Percentiles rank a stretch among this genome's conserved stretches.
Evolutionary conservation across 176 grass and related monocot species (phyloP).

Genomic region (Zoysia japonica): DNA sequence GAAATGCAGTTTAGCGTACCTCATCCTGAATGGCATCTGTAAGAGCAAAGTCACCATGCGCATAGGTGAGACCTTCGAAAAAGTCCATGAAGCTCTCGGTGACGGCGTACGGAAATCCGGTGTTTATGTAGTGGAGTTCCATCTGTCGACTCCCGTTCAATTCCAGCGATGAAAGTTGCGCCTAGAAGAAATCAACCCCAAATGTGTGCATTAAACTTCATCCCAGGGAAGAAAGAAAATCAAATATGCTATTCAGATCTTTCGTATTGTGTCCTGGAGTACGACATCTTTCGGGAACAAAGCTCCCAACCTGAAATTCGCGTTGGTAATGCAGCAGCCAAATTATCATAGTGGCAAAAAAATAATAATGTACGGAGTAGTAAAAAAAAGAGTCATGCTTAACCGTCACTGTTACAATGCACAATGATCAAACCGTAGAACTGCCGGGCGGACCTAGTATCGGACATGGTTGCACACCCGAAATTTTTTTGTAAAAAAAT

Average conservation of each 20-base stretch:
- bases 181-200: slow-evolving; percentile 39
- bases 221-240: background rate
- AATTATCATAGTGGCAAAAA: slow-evolving; percentile 5
- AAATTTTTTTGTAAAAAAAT: no score
- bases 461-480: no score
- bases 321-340: slow-evolving; percentile 19
- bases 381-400: slow-evolving; percentile 8
- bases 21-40: slow-evolving; percentile 84
- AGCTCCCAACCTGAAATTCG: slow-evolving; percentile 30
- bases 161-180: slow-evolving; percentile 41
- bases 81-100: slow-evolving; percentile 98
- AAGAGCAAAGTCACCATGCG: slow-evolving; percentile 75
- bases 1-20: slow-evolving; percentile 36
- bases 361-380: background rate
- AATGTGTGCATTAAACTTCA: slow-evolving; percentile 1
- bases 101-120: slow-evolving; percentile 82
- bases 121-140: slow-evolving; percentile 97
- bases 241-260: slow-evolving; percentile 27
- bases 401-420: slow-evolving; percentile 22
- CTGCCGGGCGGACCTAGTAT: background rate
- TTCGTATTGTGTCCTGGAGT: background rate
- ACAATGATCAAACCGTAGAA: slow-evolving; percentile 18
- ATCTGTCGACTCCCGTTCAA: slow-evolving; percentile 74
- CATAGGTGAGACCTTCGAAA: slow-evolving; percentile 92
- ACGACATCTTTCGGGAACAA: background rate